These are phyloP conservation scores for Rosa hybrid DNA, from an alignment of 331 rosid genomes.

Conservation along the genomic window DNA sequence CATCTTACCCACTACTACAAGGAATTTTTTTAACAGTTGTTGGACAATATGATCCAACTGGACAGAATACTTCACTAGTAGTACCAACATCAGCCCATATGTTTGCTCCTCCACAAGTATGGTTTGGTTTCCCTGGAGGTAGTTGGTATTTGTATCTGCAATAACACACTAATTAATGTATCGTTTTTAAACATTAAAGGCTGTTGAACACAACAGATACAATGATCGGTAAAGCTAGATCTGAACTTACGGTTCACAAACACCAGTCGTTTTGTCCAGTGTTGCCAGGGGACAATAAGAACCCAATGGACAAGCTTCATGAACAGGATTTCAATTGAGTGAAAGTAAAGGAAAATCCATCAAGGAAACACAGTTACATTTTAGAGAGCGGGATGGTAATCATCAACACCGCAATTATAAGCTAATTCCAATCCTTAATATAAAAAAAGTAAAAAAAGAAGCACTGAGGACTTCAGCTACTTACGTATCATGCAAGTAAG, in stretches of 20 bases:
- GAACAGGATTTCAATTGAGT: slow-evolving; percentile 29
- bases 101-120: slow-evolving; percentile 95
- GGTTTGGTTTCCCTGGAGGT: slow-evolving; percentile 76
- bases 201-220: slow-evolving; percentile 8
- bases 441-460: neutral
- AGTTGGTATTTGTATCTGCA: slow-evolving; percentile 82
- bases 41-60: slow-evolving; percentile 91
- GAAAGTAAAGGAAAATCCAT: slow-evolving; percentile 17
- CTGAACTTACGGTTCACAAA: slow-evolving; percentile 90
- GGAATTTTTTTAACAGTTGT: slow-evolving; percentile 42
- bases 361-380: slow-evolving; percentile 25
- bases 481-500: slow-evolving; percentile 95
- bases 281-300: slow-evolving; percentile 82
- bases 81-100: slow-evolving; percentile 82
- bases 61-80: slow-evolving; percentile 70
- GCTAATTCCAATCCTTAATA: neutral
- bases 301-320: slow-evolving; percentile 94
- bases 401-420: neutral
- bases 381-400: neutral
- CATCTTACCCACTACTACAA: neutral
- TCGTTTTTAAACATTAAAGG: neutral
- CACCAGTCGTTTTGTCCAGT: slow-evolving; percentile 65
- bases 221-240: slow-evolving; percentile 17
- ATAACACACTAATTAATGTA: slow-evolving; percentile 11
- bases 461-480: slow-evolving; percentile 30